Evolutionary conservation across 2,329 filamentous ascomycete genomes (phyloP).

Genomic region (Paraconiothyrium brasiliense): DNA sequence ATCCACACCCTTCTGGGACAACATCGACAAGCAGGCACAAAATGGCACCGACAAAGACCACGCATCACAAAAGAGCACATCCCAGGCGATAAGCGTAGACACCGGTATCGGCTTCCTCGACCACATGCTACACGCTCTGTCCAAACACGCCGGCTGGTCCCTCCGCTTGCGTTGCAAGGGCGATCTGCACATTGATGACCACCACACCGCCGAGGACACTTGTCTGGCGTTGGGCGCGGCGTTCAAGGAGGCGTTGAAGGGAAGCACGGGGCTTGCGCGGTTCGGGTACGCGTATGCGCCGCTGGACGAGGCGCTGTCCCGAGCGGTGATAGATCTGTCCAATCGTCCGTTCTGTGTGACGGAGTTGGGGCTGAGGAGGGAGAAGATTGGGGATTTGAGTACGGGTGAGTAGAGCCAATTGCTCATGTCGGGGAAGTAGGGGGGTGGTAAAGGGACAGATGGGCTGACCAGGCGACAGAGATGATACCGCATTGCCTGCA

Average conservation of each 20-base stretch:
- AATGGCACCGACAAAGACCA: constrained; percentile 66
- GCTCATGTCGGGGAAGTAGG: too few relatives aligned
- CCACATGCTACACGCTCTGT: constrained; percentile 97
- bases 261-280: constrained; percentile 81
- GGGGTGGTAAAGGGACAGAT: background rate
- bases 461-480: constrained; percentile 65
- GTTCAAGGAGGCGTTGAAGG: constrained; percentile 82
- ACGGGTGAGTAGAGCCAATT: constrained; percentile 18
- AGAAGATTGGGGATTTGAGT: constrained; percentile 93
- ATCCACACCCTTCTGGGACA: constrained; percentile 44
- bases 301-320: constrained; percentile 92
- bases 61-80: constrained; percentile 83
- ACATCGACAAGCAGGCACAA: constrained; percentile 56
- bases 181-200: constrained; percentile 97
- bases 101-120: constrained; percentile 98
- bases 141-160: constrained; percentile 96
- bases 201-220: constrained; percentile 96
- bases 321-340: constrained; percentile 92
- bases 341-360: constrained; percentile 89
- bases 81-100: constrained; percentile 85
- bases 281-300: constrained; percentile 94
- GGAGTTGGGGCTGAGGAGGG: constrained; percentile 83
- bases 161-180: constrained; percentile 83
- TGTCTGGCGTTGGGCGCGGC: constrained; percentile 89
- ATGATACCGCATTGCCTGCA: constrained; percentile 97